phyloP scores from a whole-genome alignment of 106 monocot species.

The Vanilla planifolia region DNA sequence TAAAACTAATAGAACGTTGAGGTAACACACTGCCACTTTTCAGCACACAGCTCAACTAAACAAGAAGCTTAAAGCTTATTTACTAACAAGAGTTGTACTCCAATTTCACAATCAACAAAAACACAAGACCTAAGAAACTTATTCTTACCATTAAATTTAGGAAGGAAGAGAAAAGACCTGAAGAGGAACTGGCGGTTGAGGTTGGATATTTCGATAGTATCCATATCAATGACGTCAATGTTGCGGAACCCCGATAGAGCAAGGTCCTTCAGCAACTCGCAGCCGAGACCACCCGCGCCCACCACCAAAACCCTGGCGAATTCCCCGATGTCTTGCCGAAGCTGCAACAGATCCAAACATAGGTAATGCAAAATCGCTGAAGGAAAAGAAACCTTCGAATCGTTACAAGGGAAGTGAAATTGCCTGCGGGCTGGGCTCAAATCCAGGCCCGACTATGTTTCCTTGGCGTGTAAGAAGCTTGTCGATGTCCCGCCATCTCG shows the following conservation, averaged over 20 bases:
- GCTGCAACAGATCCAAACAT: conserved; percentile 21
- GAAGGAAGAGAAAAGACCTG: conserved; percentile 38
- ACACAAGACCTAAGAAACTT: too few relatives aligned
- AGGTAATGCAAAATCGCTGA: background rate
- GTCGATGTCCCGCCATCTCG: conserved; percentile 79
- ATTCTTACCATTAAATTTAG: too few relatives aligned
- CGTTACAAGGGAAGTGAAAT: background rate
- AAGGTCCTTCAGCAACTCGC: conserved; percentile 95
- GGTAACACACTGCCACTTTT: too few relatives aligned
- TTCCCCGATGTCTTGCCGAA: conserved; percentile 75
- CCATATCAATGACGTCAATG: conserved; percentile 97
- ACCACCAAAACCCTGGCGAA: conserved; percentile 77
- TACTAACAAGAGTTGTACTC: too few relatives aligned
- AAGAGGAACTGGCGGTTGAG: conserved; percentile 99
- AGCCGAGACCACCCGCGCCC: conserved; percentile 95
- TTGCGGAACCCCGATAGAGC: conserved; percentile 84
- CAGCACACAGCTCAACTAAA: too few relatives aligned
- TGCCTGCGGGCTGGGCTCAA: conserved; percentile 49
- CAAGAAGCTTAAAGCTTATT: too few relatives aligned
- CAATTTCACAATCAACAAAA: too few relatives aligned
- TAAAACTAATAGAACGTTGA: too few relatives aligned
- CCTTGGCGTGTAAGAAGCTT: conserved; percentile 81
- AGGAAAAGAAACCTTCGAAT: background rate
- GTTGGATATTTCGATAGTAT: conserved; percentile 97
- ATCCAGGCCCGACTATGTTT: conserved; percentile 65